These are phyloP conservation scores for Aureobasidium vineae DNA, from an alignment of 2,329 filamentous ascomycete species.

Conservation along the genomic window DNA sequence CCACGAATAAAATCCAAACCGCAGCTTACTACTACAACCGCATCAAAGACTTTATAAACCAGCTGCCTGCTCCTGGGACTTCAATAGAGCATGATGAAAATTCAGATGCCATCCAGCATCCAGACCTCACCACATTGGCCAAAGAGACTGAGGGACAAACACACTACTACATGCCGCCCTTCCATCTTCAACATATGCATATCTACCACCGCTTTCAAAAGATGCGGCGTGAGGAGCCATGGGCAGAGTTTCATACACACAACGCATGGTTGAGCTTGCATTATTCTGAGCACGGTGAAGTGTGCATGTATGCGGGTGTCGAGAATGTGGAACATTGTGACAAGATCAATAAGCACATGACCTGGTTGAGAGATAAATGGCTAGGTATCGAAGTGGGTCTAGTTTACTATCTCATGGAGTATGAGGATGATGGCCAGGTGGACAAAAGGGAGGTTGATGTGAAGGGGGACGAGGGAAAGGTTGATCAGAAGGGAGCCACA, in stretches of 20 bases:
- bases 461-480: not conserved
- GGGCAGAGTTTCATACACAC: not conserved
- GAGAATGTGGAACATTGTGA: not conserved
- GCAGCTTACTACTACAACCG: not conserved
- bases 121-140: too few relatives aligned
- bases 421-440: not conserved
- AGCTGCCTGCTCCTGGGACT: not conserved
- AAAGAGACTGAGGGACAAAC: not conserved
- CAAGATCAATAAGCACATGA: not conserved
- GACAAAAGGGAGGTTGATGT: not conserved
- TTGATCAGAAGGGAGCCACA: too few relatives aligned
- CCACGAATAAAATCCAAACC: not conserved
- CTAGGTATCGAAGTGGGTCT: not conserved
- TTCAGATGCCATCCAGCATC: too few relatives aligned
- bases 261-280: not conserved
- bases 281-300: not conserved
- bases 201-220: not conserved
- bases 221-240: not conserved
- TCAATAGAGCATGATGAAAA: too few relatives aligned
- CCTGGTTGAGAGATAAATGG: conserved; percentile 14
- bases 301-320: not conserved
- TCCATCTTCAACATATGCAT: not conserved
- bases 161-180: not conserved
- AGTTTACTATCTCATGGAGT: not conserved
- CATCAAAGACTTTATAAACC: not conserved